Percentiles rank a stretch among this genome's conserved stretches.
Evolutionary conservation across 306 rosid genomes (phyloP).

Genomic region (Vigna reflexopilosa): DNA sequence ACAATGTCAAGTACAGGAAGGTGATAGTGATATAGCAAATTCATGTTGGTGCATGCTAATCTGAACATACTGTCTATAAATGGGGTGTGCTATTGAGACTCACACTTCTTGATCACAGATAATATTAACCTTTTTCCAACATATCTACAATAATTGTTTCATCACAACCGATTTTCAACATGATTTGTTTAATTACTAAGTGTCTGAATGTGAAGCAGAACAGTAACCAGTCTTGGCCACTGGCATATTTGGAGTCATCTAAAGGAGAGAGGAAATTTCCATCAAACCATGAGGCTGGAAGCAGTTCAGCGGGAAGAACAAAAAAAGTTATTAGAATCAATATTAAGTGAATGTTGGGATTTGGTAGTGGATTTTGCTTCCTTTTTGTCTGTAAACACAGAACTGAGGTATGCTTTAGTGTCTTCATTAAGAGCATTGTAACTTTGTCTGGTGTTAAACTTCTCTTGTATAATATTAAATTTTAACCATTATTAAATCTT

Average conservation of each 20-base stretch:
- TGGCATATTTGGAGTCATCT: slow-evolving; percentile 43
- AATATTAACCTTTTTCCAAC: neutral
- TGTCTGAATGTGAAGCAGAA: slow-evolving; percentile 36
- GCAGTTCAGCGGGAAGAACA: slow-evolving; percentile 48
- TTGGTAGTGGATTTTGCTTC: neutral
- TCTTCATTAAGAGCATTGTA: neutral
- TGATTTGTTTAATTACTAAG: neutral
- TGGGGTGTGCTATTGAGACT: neutral
- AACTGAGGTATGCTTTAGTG: slow-evolving; percentile 5
- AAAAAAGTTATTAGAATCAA: slow-evolving; percentile 81
- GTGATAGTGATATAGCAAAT: neutral
- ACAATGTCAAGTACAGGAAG: too few species aligned
- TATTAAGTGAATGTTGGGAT: slow-evolving; percentile 65
- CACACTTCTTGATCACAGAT: neutral
- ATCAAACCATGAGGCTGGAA: slow-evolving; percentile 42
- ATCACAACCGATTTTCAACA: neutral
- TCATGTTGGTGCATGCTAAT: neutral
- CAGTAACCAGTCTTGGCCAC: slow-evolving; percentile 40
- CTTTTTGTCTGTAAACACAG: slow-evolving; percentile 1
- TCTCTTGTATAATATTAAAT: neutral
- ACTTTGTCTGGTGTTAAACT: neutral
- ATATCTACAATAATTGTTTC: neutral
- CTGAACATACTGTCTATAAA: too few species aligned
- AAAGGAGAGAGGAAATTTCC: slow-evolving; percentile 44
- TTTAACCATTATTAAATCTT: neutral